phyloP scores from a whole-genome alignment of 164 flowering plant species.

The Houttuynia cordata region DNA sequence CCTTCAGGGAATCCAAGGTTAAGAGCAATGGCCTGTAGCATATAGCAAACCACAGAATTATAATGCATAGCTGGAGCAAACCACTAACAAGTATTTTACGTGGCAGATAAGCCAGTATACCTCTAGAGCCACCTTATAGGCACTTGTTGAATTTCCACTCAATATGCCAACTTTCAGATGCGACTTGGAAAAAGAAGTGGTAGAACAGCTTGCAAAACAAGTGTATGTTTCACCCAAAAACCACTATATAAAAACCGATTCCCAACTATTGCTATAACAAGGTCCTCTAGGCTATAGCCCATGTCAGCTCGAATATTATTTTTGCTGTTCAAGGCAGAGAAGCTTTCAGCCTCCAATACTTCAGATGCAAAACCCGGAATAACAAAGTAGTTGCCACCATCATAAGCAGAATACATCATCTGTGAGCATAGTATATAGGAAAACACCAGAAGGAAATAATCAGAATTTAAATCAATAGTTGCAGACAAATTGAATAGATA shows the following conservation, averaged over 20 bases:
- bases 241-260: slow-evolving; percentile 73
- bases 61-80: not conserved
- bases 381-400: slow-evolving; percentile 77
- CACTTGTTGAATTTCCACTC: slow-evolving; percentile 39
- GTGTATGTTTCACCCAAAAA: slow-evolving; percentile 85
- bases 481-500: not conserved
- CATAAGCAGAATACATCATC: slow-evolving; percentile 75
- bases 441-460: not conserved
- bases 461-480: too few species aligned
- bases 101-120: slow-evolving; percentile 18
- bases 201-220: slow-evolving; percentile 55
- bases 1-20: slow-evolving; percentile 59
- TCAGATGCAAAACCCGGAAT: slow-evolving; percentile 82
- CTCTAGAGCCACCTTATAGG: slow-evolving; percentile 65
- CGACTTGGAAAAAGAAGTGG: slow-evolving; percentile 45
- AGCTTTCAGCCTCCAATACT: slow-evolving; percentile 49
- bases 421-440: slow-evolving; percentile 16
- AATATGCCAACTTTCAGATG: slow-evolving; percentile 48
- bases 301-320: slow-evolving; percentile 28
- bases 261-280: slow-evolving; percentile 64
- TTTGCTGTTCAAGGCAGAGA: slow-evolving; percentile 15
- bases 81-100: not conserved
- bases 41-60: not conserved
- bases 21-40: slow-evolving; percentile 53
- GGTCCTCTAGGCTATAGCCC: slow-evolving; percentile 41